Conservation (phyloP, 139 green algal genomes). For the Chlorella sp. region DNA sequence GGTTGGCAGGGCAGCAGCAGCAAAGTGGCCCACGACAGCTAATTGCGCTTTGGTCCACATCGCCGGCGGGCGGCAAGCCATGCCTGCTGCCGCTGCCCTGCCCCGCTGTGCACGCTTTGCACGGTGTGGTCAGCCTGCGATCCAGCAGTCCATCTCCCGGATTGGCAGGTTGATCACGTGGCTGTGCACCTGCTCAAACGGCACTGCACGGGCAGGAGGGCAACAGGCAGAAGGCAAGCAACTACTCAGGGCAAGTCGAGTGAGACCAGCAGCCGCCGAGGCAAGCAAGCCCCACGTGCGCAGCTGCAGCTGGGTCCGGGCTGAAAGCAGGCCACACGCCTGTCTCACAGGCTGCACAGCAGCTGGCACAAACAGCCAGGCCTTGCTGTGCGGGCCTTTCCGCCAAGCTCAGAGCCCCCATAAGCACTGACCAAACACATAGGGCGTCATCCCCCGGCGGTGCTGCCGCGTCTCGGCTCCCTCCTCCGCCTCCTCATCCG, state of each 20-base stretch:
- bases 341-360: background rate
- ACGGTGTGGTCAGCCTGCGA: constrained; percentile 60
- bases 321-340: background rate
- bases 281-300: background rate
- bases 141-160: constrained; percentile 79
- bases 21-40: too few relatives aligned
- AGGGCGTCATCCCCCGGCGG: constrained; percentile 63
- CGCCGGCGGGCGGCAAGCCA: too few relatives aligned
- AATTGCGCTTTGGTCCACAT: too few relatives aligned
- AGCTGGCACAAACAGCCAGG: too few relatives aligned
- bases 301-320: background rate
- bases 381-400: too few relatives aligned
- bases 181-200: constrained; percentile 65
- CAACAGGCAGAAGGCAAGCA: background rate
- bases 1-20: too few relatives aligned
- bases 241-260: background rate
- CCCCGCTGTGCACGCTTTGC: too few relatives aligned
- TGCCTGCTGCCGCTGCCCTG: too few relatives aligned
- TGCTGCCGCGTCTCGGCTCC: constrained; percentile 43
- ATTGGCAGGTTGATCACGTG: constrained; percentile 73
- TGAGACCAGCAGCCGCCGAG: background rate
- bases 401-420: too few relatives aligned
- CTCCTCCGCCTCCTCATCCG: constrained; percentile 34
- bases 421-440: constrained; percentile 66
- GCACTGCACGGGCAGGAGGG: constrained; percentile 44